Evolutionary conservation across 306 rosid genomes (phyloP).

Genomic region (Pterocarpus macrocarpus): DNA sequence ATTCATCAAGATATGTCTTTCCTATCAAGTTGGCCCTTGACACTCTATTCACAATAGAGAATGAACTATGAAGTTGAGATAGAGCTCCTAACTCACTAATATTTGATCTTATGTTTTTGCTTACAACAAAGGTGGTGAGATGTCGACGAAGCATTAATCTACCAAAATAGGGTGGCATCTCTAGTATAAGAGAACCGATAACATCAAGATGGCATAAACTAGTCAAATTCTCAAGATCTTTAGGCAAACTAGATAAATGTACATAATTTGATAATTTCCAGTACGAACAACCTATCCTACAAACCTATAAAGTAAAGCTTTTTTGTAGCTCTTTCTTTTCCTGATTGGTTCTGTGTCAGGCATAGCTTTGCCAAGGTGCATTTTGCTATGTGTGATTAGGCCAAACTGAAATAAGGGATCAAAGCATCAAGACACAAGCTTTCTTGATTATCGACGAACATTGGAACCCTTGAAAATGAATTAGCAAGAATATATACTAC

Average conservation of each 20-base stretch:
- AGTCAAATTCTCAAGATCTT: background rate
- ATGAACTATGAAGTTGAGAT: background rate
- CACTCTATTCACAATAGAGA: background rate
- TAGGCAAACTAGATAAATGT: background rate
- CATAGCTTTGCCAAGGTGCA: too few relatives aligned
- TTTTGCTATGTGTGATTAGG: too few relatives aligned
- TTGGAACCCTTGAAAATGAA: background rate
- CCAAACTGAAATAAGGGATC: too few relatives aligned
- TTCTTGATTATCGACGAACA: background rate
- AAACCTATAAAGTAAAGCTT: too few relatives aligned
- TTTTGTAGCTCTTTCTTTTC: too few relatives aligned
- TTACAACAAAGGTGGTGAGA: background rate
- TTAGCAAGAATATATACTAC: background rate
- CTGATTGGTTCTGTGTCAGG: too few relatives aligned
- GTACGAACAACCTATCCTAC: too few relatives aligned
- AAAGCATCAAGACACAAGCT: too few relatives aligned
- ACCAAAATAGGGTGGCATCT: background rate
- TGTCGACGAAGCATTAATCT: background rate
- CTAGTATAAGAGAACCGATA: background rate
- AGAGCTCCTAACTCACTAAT: conserved; percentile 21
- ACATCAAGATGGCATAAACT: conserved; percentile 24
- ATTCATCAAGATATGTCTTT: background rate
- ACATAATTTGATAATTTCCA: background rate
- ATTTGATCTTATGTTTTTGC: background rate
- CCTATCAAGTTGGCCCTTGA: background rate